A percentile compares a stretch with the other conserved stretches of the same genome.
phyloP scores from a whole-genome alignment of 306 rosid genomes.

The Spatholobus suberectus region DNA sequence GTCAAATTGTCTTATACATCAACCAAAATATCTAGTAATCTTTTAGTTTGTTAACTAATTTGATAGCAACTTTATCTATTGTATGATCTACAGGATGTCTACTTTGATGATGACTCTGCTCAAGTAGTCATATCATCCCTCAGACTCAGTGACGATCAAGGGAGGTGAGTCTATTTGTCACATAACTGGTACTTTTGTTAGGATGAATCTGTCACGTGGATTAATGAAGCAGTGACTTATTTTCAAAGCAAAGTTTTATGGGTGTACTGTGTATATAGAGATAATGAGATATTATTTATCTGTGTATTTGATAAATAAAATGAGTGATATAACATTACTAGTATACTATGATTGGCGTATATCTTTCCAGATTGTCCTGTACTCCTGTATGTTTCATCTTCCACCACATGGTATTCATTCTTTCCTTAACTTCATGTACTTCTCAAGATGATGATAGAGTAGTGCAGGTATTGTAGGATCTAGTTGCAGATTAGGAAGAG shows the following conservation, averaged over 20 bases:
- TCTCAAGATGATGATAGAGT: background rate
- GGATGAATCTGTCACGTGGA: conserved; percentile 5
- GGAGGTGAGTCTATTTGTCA: conserved; percentile 72
- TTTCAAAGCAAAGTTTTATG: background rate
- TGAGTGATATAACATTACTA: background rate
- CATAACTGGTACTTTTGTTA: background rate
- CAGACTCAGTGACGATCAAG: conserved; percentile 94
- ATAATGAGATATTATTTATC: background rate
- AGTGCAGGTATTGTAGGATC: conserved; percentile 2
- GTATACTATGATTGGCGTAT: conserved; percentile 8
- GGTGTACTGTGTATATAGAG: background rate
- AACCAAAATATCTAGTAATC: background rate
- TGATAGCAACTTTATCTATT: conserved; percentile 31
- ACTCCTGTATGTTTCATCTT: conserved; percentile 21
- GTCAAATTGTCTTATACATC: background rate
- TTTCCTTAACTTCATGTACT: background rate
- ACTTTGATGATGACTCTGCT: conserved; percentile 97
- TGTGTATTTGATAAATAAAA: conserved; percentile 4
- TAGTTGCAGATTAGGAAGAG: conserved; percentile 4
- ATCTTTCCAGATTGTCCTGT: background rate
- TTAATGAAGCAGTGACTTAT: conserved; percentile 19
- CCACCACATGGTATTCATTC: conserved; percentile 24
- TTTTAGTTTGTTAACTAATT: background rate
- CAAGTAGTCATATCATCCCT: conserved; percentile 95
- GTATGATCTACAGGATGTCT: conserved; percentile 74